Conservation (phyloP, 305 asterid species). For the Fraxinus latifolia region DNA sequence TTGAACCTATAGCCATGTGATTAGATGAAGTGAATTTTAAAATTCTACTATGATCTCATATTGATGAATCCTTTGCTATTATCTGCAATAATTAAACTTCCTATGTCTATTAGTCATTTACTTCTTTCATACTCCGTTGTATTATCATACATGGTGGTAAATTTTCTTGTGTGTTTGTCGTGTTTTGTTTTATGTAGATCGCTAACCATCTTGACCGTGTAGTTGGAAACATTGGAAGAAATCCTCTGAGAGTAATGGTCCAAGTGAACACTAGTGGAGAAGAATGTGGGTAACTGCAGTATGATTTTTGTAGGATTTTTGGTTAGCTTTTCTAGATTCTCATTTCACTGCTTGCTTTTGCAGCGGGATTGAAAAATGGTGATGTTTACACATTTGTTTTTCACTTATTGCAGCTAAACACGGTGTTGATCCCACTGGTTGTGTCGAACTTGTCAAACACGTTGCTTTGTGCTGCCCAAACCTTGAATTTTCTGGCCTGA, state of each 20-base stretch:
- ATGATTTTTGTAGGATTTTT: constrained; percentile 20
- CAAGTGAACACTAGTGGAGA: constrained; percentile 98
- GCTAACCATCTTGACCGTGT: constrained; percentile 81
- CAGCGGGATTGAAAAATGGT: constrained; percentile 3
- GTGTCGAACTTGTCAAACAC: constrained; percentile 70
- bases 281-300: constrained; percentile 74
- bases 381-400: constrained; percentile 8
- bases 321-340: not conserved
- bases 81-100: not conserved
- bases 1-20: not conserved
- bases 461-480: constrained; percentile 65
- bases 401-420: constrained; percentile 60
- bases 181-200: constrained; percentile 43
- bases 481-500: constrained; percentile 80
- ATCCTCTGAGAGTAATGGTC: constrained; percentile 75
- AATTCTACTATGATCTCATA: not conserved
- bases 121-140: not conserved
- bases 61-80: not conserved
- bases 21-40: not conserved
- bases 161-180: not conserved
- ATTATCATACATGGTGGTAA: not conserved
- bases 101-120: not conserved
- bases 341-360: constrained; percentile 1
- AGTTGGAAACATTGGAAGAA: constrained; percentile 68
- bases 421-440: constrained; percentile 73